Evolutionary conservation across 441 rosid genomes (phyloP).

Genomic region (Eutrema salsugineum): DNA sequence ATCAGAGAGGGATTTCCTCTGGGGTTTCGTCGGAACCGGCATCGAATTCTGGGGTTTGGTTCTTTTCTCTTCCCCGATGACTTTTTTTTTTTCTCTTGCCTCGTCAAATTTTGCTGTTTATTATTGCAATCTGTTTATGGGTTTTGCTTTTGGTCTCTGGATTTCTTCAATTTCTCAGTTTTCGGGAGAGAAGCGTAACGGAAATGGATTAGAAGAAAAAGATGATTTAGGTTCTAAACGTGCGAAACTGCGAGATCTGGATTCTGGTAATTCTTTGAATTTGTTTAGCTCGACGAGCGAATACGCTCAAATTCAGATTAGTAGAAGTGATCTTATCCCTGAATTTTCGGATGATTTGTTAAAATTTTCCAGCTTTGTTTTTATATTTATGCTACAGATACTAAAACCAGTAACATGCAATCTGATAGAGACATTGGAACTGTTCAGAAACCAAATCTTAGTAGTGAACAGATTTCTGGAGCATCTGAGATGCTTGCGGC

Average conservation of each 20-base stretch:
- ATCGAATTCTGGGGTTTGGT: slow-evolving; percentile 17
- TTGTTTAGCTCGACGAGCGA: neutral
- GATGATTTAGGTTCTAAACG: slow-evolving; percentile 43
- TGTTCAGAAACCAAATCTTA: slow-evolving; percentile 25
- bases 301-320: neutral
- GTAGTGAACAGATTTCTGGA: slow-evolving; percentile 39
- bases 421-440: slow-evolving; percentile 26
- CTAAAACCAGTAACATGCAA: slow-evolving; percentile 24
- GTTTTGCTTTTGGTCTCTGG: slow-evolving; percentile 12
- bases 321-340: neutral
- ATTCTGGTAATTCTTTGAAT: slow-evolving; percentile 37
- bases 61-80: slow-evolving; percentile 3
- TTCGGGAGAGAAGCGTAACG: slow-evolving; percentile 25
- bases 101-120: neutral
- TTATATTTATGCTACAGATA: slow-evolving; percentile 31
- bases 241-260: slow-evolving; percentile 51
- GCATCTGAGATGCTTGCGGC: slow-evolving; percentile 33
- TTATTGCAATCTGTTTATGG: neutral
- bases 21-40: slow-evolving; percentile 1
- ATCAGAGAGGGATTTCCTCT: slow-evolving; percentile 18
- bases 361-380: neutral
- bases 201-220: slow-evolving; percentile 36
- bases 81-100: neutral
- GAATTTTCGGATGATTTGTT: neutral
- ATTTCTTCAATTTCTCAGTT: slow-evolving; percentile 9